A percentile compares a stretch with the other conserved stretches of the same genome.
phyloP scores from a whole-genome alignment of 169 alveolate species.

The Neospora caninum region DNA sequence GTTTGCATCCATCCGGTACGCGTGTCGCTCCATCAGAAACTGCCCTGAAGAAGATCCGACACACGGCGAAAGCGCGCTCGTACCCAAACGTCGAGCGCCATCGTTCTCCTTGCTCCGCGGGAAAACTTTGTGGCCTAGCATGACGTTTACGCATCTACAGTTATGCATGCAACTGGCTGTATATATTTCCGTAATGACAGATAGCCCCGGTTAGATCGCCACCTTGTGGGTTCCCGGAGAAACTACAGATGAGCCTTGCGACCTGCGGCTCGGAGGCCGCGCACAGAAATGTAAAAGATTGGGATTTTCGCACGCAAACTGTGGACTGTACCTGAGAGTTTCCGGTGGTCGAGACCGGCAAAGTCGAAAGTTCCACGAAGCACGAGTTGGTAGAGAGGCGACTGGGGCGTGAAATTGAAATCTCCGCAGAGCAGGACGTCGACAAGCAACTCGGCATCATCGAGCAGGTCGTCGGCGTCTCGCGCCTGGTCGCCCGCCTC shows the following conservation, averaged over 20 bases:
- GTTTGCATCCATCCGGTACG: not conserved
- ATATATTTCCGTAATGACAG: no score
- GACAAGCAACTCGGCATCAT: not conserved
- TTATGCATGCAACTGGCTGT: no score
- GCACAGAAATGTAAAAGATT: no score
- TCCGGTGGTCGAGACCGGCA: not conserved
- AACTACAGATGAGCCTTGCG: no score
- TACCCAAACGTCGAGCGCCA: no score
- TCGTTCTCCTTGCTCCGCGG: no score
- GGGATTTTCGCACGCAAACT: no score
- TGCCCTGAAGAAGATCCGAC: not conserved
- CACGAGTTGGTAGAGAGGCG: slow-evolving; percentile 44
- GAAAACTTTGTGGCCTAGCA: no score
- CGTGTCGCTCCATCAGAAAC: not conserved
- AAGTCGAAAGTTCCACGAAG: slow-evolving; percentile 25
- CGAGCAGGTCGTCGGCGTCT: not conserved
- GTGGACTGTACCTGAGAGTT: slow-evolving; percentile 32
- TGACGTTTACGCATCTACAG: no score
- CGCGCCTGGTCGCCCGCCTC: not conserved
- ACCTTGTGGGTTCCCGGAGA: no score
- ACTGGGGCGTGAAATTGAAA: slow-evolving; percentile 55
- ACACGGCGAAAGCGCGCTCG: not conserved
- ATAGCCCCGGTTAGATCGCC: no score
- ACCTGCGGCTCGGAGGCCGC: no score
- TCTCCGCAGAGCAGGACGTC: slow-evolving; percentile 45